phyloP scores from a whole-genome alignment of 2,329 filamentous ascomycete genomes.

The Sclerotinia spermophila region DNA sequence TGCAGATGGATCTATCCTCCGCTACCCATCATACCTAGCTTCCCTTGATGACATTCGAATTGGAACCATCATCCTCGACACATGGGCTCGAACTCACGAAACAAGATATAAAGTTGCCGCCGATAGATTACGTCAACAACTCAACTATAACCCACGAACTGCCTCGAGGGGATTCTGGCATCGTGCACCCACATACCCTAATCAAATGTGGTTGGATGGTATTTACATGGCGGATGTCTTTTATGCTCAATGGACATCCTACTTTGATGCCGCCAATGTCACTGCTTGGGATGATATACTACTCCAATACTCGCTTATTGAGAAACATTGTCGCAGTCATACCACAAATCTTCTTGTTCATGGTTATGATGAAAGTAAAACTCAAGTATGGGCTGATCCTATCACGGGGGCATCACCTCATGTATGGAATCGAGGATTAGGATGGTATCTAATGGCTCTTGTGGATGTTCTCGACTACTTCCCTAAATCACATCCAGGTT shows the following conservation, averaged over 20 bases:
- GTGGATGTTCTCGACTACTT: conserved; percentile 39
- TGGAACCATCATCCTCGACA: conserved; percentile 34
- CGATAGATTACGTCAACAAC: conserved; percentile 43
- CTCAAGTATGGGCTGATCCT: conserved; percentile 39
- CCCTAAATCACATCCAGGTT: conserved; percentile 23
- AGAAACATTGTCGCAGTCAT: conserved; percentile 27
- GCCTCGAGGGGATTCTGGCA: conserved; percentile 50
- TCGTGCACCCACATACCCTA: conserved; percentile 40
- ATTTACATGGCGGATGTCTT: conserved; percentile 46
- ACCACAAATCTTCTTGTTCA: conserved; percentile 36
- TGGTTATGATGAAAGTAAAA: conserved; percentile 39
- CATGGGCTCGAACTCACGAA: conserved; percentile 38
- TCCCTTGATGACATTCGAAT: conserved; percentile 52
- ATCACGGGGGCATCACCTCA: conserved; percentile 39
- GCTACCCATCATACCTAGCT: conserved; percentile 47
- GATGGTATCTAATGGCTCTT: conserved; percentile 41
- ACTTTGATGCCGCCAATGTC: conserved; percentile 30
- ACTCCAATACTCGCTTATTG: conserved; percentile 31
- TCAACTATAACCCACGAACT: conserved; percentile 49
- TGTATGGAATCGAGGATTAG: conserved; percentile 40
- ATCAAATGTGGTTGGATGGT: conserved; percentile 55
- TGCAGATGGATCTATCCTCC: conserved; percentile 45
- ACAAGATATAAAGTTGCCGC: conserved; percentile 49
- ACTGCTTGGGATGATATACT: conserved; percentile 35
- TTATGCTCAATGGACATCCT: conserved; percentile 29